Evolutionary conservation across 192 early-diverging fungal species (phyloP), one percentile per base, ranked within the genome.

Genomic region (Coemansia sp.): DNA sequence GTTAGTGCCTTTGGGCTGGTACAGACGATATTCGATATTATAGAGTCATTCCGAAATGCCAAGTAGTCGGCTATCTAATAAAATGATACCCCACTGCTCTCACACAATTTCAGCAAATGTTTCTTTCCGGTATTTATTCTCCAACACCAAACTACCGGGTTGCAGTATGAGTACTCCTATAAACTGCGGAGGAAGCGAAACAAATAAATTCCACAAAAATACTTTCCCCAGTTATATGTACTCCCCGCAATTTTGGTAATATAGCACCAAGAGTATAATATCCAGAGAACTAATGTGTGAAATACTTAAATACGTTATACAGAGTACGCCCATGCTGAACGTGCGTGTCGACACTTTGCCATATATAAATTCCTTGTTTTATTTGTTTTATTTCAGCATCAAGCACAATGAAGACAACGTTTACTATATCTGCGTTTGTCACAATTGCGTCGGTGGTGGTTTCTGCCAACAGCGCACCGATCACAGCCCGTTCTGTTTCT

Each of bases 1-100:
- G 84, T 84, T 25, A 84, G 85, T 27, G 76, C 85, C 11, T 81
- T 89, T 70, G 90, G 90, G n/a, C 76, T 85, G 22, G 83, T 85
- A 1, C 77, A 88, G 32, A 87, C 90, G 10, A 82, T 88, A 35
- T 59, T 76, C 43, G 79, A 72, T 12, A 80, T 91, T 25, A 52
- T 82, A 15, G 67, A 73, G 48, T 75, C 84, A 17, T 69, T 71
- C 35, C 57, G 49, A 27, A 25, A 53, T 23, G 22, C 41, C 22
- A 69, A 69, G 17, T 67, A 73, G 27, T 19, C 2, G 32, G 25
- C 5, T 10, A 12, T 7, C 48, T 21, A 21, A 21, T 21, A n/a
- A 17, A n/a, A 21, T 49, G n/a, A 8, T 21, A 49, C 17, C 2
- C 4, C 19, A 1, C 4, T 21, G 12, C 2, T 5, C 10, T 43